phyloP scores from a whole-genome alignment of 495 filamentous ascomycete species.

The Tuber melanosporum region DNA sequence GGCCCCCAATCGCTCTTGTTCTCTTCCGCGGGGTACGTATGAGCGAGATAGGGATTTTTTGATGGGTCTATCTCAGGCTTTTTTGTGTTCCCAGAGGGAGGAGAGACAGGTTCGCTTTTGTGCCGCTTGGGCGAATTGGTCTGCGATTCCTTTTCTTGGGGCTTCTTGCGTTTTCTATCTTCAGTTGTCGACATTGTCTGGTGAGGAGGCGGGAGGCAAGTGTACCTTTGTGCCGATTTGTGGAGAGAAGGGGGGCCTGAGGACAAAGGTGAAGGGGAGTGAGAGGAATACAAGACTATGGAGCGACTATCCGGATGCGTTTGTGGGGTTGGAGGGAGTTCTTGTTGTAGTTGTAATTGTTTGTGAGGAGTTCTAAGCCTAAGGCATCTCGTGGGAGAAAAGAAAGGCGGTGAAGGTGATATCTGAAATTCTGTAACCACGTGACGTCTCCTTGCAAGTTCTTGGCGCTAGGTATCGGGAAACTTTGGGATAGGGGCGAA shows the following conservation, averaged over 20 bases:
- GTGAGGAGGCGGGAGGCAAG: not conserved
- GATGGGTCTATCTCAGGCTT: constrained; percentile 35
- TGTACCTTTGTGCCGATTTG: not conserved
- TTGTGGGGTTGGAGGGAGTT: not conserved
- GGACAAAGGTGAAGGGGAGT: not conserved
- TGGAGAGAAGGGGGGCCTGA: not conserved
- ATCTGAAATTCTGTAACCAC: not conserved
- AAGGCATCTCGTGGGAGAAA: not conserved
- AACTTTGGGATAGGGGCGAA: not conserved
- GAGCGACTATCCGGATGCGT: not conserved
- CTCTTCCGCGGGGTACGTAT: constrained; percentile 57
- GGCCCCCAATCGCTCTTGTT: constrained; percentile 46
- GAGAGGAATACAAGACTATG: not conserved
- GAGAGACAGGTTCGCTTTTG: constrained; percentile 11
- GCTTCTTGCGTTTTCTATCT: constrained; percentile 20
- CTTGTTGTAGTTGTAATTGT: not conserved
- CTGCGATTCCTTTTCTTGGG: not conserved
- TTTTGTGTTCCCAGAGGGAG: constrained; percentile 35
- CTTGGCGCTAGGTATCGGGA: not conserved
- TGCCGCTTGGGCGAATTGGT: not conserved
- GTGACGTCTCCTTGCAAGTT: not conserved
- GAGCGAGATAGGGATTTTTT: constrained; percentile 80
- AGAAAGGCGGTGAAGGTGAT: not conserved
- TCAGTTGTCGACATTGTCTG: constrained; percentile 9
- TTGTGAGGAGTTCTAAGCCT: not conserved